Evolutionary conservation across 1,284 basidiomycete species (phyloP), one percentile per base, ranked within the genome.

Genomic region (Cryptococcus maquisensis): DNA sequence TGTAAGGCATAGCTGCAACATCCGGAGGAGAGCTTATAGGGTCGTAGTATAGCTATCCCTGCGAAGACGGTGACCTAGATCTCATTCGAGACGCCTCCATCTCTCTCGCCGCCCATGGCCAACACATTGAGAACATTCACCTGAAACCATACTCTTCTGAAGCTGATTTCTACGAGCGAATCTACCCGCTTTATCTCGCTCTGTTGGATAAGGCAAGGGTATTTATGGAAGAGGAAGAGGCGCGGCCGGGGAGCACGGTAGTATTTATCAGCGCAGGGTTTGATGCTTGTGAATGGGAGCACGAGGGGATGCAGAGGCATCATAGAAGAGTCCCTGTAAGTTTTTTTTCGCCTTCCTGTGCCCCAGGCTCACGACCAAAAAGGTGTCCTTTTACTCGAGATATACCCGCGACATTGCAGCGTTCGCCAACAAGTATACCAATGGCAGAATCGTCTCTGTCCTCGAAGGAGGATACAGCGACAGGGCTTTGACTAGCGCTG

Each of bases 401-500:
- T 96, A 97, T 66, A 86, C 90, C 0, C 79, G 77, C 3, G 91
- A 96, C 65, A 83, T 84, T 0, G 80, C 83, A 39, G 67, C 60
- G 0, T 83, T 98, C 52, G 86, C 88, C 1, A 81, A 88, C 42
- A 65, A 74, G 23, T 83, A 84, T 57, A 84, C 89, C 0, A 65
- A 74, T 0, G 91, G 92, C 0, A 83, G 86, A 48, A 68, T 96
- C 1, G 80, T 98, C 21, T 91, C 89, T 59, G 86, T 97, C 0
- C 82, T 98, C 1, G 95, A 98, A 74, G 94, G 94, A 1, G 95
- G 94, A 0, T 98, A 98, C 69, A 90, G 88, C 62, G 93, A 97
- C 69, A 82, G 87, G 3, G 90, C 91, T 0, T 77, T 98, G 49
- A 85, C 81, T 13, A 90, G 87, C 60, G 93, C 87, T 0, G 81